Evolutionary conservation across 2,329 filamentous ascomycete species (phyloP).

Genomic region (Sclerotinia minor): DNA sequence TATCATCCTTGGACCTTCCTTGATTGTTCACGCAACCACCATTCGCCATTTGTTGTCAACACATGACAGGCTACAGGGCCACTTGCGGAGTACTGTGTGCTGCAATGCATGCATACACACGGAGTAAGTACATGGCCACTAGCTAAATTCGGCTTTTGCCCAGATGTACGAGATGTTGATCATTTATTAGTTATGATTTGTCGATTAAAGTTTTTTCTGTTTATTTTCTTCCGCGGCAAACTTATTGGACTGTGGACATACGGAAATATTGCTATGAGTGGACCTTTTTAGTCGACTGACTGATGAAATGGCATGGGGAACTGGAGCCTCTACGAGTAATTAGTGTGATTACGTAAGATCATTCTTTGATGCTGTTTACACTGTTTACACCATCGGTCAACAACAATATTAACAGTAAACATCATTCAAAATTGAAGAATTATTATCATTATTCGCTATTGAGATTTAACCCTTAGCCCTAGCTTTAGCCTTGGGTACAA

Average conservation of each 20-base stretch:
- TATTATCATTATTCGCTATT: constrained; percentile 22
- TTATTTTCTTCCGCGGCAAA: constrained; percentile 9
- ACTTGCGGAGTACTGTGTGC: too few relatives aligned
- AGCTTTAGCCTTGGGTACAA: constrained; percentile 12
- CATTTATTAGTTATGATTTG: background rate
- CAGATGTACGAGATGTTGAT: constrained; percentile 3
- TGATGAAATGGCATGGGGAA: background rate
- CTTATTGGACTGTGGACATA: background rate
- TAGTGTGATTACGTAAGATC: background rate
- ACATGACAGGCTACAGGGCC: constrained; percentile 4
- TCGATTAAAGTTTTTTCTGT: background rate
- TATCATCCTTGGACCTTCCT: too few relatives aligned
- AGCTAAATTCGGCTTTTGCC: background rate
- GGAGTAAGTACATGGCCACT: background rate
- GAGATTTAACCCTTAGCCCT: constrained; percentile 13
- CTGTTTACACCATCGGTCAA: background rate
- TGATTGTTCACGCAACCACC: background rate
- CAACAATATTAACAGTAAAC: background rate
- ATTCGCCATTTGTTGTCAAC: constrained; percentile 13
- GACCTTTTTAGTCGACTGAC: background rate
- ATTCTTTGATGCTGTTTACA: background rate
- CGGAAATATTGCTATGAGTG: background rate
- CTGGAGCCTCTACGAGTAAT: background rate
- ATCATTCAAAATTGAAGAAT: constrained; percentile 12
- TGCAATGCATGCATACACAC: background rate